Percentiles rank a stretch among this genome's conserved stretches.
Conservation (phyloP, 805 yeast species). For the Lachancea sp. region DNA sequence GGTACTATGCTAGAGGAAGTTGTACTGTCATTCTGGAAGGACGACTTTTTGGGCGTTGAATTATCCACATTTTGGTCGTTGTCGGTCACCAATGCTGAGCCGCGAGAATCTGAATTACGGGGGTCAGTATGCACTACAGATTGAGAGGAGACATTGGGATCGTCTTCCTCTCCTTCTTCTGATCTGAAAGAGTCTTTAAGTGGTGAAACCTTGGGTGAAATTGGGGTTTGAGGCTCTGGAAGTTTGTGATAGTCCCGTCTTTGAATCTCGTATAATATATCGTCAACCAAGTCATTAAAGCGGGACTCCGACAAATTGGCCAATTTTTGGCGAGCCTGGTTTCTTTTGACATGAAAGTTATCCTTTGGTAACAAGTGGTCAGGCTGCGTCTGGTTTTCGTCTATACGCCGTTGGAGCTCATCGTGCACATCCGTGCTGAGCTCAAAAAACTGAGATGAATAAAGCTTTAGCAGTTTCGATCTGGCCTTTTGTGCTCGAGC, state of each 20-base stretch:
- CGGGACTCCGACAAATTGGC: slow-evolving; percentile 75
- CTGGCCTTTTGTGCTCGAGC: slow-evolving; percentile 72
- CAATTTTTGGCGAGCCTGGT: slow-evolving; percentile 89
- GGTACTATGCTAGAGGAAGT: slow-evolving; percentile 13
- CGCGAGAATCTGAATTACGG: not conserved
- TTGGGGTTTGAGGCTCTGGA: slow-evolving; percentile 2
- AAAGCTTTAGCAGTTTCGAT: slow-evolving; percentile 73
- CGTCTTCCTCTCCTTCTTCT: not conserved
- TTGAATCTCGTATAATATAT: slow-evolving; percentile 79
- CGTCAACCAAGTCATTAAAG: slow-evolving; percentile 86
- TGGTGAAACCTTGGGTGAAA: not conserved
- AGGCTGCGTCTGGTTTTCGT: slow-evolving; percentile 51
- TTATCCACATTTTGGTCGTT: not conserved
- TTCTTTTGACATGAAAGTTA: slow-evolving; percentile 84
- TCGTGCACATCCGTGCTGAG: slow-evolving; percentile 92
- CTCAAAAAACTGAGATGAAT: slow-evolving; percentile 78
- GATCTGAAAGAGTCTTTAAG: not conserved
- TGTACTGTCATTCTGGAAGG: not conserved
- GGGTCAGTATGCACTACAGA: not conserved
- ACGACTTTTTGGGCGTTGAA: not conserved
- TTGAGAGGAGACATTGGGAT: not conserved
- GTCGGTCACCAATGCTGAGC: not conserved
- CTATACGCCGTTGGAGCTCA: slow-evolving; percentile 75
- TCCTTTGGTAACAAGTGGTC: slow-evolving; percentile 62
- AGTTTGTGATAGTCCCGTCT: slow-evolving; percentile 53